Evolutionary conservation across 371 early-diverging fungal genomes (phyloP).

Genomic region (Mortierella sp.): DNA sequence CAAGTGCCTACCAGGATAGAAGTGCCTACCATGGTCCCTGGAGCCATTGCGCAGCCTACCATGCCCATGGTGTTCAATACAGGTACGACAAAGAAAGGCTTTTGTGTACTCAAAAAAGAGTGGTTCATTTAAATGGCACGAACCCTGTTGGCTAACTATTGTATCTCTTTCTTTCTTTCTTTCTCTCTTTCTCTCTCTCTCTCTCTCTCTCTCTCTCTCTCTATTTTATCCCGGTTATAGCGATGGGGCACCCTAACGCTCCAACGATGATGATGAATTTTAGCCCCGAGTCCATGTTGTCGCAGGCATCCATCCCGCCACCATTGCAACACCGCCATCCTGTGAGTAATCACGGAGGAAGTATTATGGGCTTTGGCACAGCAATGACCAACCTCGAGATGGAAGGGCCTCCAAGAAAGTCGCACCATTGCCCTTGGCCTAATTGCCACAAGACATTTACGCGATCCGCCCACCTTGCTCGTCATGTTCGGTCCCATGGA

Average conservation of each 20-base stretch:
- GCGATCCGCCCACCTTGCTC: not conserved
- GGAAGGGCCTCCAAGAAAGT: not conserved
- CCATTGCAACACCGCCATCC: no score
- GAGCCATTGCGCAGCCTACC: no score
- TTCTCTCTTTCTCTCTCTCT: not conserved
- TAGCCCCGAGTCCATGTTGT: no score
- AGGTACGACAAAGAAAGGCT: no score
- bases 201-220: not conserved
- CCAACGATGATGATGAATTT: not conserved
- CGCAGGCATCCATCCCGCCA: not conserved
- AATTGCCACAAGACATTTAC: conserved; percentile 2
- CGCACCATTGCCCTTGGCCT: conserved; percentile 3
- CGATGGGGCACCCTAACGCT: not conserved
- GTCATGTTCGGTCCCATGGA: not conserved
- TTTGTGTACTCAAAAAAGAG: no score
- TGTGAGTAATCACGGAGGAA: no score
- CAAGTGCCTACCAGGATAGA: no score
- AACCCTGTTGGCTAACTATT: not conserved
- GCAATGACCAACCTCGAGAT: no score
- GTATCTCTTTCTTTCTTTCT: not conserved
- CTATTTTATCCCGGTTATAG: not conserved
- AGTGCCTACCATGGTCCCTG: no score
- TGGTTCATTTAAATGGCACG: no score
- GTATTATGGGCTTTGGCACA: no score
- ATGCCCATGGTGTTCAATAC: no score